Conservation (phyloP, 2,329 filamentous ascomycete genomes). For the Parafenestella ontariensis region DNA sequence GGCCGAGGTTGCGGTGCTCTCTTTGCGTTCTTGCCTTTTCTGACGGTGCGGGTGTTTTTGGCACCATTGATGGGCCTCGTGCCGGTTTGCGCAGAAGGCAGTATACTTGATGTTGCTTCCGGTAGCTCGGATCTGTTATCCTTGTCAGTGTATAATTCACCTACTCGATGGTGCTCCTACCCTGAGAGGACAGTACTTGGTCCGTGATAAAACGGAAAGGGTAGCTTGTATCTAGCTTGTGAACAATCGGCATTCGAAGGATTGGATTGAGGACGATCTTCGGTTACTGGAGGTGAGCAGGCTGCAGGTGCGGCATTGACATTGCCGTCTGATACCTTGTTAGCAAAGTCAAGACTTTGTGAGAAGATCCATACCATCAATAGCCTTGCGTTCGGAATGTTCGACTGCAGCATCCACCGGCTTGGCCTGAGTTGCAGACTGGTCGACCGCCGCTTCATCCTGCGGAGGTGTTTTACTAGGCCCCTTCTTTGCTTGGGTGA, state of each 20-base stretch:
- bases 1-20: too few species aligned
- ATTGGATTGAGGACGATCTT: not conserved
- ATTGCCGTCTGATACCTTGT: not conserved
- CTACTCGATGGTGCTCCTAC: not conserved
- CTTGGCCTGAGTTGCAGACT: not conserved
- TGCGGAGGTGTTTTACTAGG: not conserved
- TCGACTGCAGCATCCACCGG: not conserved
- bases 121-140: not conserved
- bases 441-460: not conserved
- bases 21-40: conserved; percentile 3
- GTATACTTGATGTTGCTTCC: not conserved
- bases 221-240: not conserved
- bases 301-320: not conserved
- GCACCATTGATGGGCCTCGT: not conserved
- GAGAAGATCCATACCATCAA: not conserved
- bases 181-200: not conserved
- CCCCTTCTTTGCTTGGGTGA: not conserved
- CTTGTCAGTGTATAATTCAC: not conserved
- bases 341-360: not conserved
- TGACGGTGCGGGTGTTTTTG: not conserved
- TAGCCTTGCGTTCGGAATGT: not conserved
- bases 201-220: not conserved
- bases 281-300: not conserved
- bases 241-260: not conserved
- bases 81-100: not conserved